phyloP scores from a whole-genome alignment of 345 rosid species.

The Conringia planisiliqua region DNA sequence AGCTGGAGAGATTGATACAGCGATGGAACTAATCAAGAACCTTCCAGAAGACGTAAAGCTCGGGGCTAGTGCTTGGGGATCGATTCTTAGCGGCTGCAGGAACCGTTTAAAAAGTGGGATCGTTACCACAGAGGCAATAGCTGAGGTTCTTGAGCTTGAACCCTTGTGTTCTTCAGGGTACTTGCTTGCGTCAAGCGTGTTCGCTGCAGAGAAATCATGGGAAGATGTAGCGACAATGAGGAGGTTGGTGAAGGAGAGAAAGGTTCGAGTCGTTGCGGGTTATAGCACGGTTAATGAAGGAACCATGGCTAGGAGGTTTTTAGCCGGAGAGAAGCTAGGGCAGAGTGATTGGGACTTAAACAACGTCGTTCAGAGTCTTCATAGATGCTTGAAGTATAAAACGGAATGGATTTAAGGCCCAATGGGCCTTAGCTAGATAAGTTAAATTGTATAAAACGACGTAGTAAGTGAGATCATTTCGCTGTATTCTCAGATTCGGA shows the following conservation, averaged over 20 bases:
- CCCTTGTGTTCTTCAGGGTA: conserved; percentile 58
- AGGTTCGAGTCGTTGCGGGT: conserved; percentile 45
- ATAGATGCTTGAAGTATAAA: conserved; percentile 31
- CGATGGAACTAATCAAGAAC: conserved; percentile 45
- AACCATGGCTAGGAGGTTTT: conserved; percentile 33
- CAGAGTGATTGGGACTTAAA: conserved; percentile 26
- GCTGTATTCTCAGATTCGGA: not conserved
- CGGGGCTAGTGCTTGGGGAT: conserved; percentile 64
- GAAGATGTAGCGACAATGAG: conserved; percentile 47
- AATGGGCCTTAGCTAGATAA: not conserved
- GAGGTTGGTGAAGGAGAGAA: conserved; percentile 49
- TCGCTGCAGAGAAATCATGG: conserved; percentile 57
- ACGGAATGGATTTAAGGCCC: not conserved
- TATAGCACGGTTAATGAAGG: conserved; percentile 55
- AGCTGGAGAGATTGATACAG: conserved; percentile 54
- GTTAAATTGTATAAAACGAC: not conserved
- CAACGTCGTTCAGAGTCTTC: conserved; percentile 33
- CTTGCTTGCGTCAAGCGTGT: conserved; percentile 53
- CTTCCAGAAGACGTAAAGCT: conserved; percentile 42
- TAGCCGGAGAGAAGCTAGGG: conserved; percentile 50
- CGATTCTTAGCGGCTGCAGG: conserved; percentile 60
- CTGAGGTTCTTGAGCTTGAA: conserved; percentile 51
- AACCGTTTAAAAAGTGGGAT: conserved; percentile 36
- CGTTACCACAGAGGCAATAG: conserved; percentile 35
- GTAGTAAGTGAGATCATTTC: not conserved